Percentiles rank a stretch among this genome's conserved stretches.
Evolutionary conservation across 371 early-diverging fungal species (phyloP).

Genomic region (Phascolomyces articulosus): DNA sequence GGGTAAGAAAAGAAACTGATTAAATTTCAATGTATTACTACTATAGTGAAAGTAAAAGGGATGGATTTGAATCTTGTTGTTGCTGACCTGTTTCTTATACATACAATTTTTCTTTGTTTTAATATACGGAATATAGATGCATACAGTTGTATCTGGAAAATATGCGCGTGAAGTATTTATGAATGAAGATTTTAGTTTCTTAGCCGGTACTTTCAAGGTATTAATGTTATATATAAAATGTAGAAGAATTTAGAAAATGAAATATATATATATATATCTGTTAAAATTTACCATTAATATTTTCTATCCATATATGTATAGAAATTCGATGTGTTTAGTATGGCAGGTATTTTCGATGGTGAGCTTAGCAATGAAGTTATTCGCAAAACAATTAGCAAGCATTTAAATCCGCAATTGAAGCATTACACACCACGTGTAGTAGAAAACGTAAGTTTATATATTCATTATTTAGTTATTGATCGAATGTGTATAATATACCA

Average conservation of each 20-base stretch:
- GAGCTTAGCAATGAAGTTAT: background rate
- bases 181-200: constrained; percentile 17
- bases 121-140: no score
- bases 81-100: no score
- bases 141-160: constrained; percentile 16
- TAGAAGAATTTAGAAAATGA: background rate
- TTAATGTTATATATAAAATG: background rate
- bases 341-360: background rate
- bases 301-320: constrained; percentile 5
- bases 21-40: no score
- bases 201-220: constrained; percentile 7
- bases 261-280: no score
- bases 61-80: no score
- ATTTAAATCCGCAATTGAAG: constrained; percentile 8
- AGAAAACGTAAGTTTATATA: background rate
- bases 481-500: no score
- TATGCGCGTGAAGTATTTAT: constrained; percentile 22
- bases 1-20: background rate
- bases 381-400: constrained; percentile 2
- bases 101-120: no score
- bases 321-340: constrained; percentile 6
- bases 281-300: no score
- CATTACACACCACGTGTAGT: constrained; percentile 12
- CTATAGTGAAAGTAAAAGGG: no score
- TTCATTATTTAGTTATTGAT: constrained; percentile 4